Conservation (phyloP, 2,329 filamentous ascomycete species). For the Beauveria varroae region DNA sequence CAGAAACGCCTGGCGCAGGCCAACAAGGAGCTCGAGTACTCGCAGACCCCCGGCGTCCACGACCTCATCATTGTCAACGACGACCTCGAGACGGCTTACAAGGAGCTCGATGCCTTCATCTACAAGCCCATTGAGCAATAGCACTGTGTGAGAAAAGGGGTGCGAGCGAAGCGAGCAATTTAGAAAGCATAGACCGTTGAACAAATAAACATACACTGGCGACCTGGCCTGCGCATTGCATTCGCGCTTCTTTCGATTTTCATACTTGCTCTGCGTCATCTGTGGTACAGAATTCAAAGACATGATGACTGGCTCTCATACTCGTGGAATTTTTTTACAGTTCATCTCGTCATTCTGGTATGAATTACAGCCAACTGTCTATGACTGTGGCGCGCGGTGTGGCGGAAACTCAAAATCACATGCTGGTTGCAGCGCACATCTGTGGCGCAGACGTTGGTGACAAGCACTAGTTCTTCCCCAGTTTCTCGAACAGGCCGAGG, state of each 20-base stretch:
- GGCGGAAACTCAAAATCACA: slow-evolving; percentile 7
- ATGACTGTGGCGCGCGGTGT: slow-evolving; percentile 13
- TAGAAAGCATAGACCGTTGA: background rate
- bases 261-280: too few species aligned
- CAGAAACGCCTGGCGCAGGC: slow-evolving; percentile 64
- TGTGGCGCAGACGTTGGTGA: slow-evolving; percentile 6
- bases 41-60: slow-evolving; percentile 53
- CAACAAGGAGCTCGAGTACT: slow-evolving; percentile 64
- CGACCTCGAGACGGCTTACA: slow-evolving; percentile 42
- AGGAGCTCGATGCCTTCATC: slow-evolving; percentile 43
- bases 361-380: background rate
- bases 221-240: background rate
- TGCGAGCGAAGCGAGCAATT: background rate
- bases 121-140: slow-evolving; percentile 25
- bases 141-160: background rate
- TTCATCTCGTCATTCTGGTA: background rate
- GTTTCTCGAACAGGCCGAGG: slow-evolving; percentile 10
- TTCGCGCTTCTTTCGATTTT: background rate
- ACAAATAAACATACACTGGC: background rate
- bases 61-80: slow-evolving; percentile 32
- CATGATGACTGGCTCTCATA: background rate
- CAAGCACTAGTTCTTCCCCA: slow-evolving; percentile 7
- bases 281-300: too few species aligned
- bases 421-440: slow-evolving; percentile 4
- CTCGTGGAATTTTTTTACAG: background rate